Evolutionary conservation across 805 yeast species (phyloP).

Genomic region (Sungouiella thailandica): DNA sequence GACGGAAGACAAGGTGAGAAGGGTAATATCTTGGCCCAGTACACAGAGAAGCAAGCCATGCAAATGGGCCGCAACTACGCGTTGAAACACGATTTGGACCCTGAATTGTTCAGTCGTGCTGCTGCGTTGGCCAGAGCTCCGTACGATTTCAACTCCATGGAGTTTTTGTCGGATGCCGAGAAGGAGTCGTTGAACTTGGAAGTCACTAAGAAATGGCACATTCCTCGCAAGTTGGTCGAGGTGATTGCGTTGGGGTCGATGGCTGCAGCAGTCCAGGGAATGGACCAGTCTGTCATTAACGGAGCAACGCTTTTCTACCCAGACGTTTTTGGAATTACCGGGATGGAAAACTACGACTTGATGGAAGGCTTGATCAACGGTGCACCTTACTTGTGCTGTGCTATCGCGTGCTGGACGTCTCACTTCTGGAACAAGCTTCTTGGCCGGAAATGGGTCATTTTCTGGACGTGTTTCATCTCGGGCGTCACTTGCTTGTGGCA

Average conservation of each 20-base stretch:
- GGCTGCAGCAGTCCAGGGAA: conserved; percentile 71
- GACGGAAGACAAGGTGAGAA: conserved; percentile 13
- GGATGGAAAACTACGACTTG: conserved; percentile 45
- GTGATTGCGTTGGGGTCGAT: conserved; percentile 57
- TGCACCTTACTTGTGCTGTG: conserved; percentile 60
- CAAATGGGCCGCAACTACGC: conserved; percentile 69
- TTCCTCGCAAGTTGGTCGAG: conserved; percentile 46
- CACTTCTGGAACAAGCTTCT: conserved; percentile 45
- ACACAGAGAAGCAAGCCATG: conserved; percentile 59
- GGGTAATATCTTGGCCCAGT: conserved; percentile 39
- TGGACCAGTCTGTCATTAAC: conserved; percentile 68
- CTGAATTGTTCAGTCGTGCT: conserved; percentile 55
- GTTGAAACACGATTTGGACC: conserved; percentile 47
- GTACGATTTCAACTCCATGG: conserved; percentile 52
- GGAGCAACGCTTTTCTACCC: conserved; percentile 66
- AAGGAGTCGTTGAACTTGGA: conserved; percentile 43
- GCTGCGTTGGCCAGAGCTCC: conserved; percentile 60
- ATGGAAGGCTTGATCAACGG: conserved; percentile 58
- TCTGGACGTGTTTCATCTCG: conserved; percentile 55
- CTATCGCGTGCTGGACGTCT: conserved; percentile 59
- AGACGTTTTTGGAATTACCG: conserved; percentile 42
- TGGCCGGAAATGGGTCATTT: conserved; percentile 60
- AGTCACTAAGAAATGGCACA: conserved; percentile 38
- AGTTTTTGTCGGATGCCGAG: conserved; percentile 42
- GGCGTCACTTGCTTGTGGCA: conserved; percentile 65